Percentiles rank a stretch among this genome's conserved stretches.
Conservation (phyloP, 2,329 filamentous ascomycete genomes). For the Colletotrichum abscissum region DNA sequence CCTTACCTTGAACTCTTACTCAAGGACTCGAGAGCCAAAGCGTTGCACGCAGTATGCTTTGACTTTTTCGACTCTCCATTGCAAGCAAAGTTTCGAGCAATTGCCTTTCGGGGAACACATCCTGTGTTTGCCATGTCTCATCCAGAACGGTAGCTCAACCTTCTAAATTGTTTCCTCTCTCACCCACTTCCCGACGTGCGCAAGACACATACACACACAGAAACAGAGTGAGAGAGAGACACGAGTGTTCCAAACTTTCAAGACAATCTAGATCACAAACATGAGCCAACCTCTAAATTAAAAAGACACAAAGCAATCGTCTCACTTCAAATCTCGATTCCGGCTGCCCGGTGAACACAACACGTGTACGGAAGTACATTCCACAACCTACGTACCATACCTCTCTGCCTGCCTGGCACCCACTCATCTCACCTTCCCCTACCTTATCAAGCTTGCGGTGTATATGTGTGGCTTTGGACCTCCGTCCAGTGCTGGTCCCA, state of each 20-base stretch:
- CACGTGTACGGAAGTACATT: neutral
- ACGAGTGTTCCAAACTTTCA: neutral
- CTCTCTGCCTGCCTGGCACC: too few relatives aligned
- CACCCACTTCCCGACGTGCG: neutral
- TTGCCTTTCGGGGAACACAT: neutral
- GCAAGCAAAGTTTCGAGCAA: neutral
- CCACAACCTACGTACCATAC: neutral
- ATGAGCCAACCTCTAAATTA: neutral
- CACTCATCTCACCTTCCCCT: too few relatives aligned
- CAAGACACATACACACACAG: too few relatives aligned
- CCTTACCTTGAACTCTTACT: neutral
- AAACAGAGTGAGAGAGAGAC: neutral
- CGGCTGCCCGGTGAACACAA: neutral
- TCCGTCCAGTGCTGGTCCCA: too few relatives aligned
- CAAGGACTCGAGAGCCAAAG: neutral
- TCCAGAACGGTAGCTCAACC: neutral
- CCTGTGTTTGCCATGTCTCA: conserved; percentile 1
- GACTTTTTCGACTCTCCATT: neutral
- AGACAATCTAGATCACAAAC: neutral
- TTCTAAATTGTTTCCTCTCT: neutral
- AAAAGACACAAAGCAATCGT: too few relatives aligned
- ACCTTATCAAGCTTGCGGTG: too few relatives aligned
- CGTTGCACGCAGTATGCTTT: neutral
- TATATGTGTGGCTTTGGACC: too few relatives aligned
- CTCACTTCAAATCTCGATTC: neutral